A percentile compares a stretch with the other conserved stretches of the same genome.
Evolutionary conservation across 345 rosid species (phyloP).

Genomic region (Acer negundo): DNA sequence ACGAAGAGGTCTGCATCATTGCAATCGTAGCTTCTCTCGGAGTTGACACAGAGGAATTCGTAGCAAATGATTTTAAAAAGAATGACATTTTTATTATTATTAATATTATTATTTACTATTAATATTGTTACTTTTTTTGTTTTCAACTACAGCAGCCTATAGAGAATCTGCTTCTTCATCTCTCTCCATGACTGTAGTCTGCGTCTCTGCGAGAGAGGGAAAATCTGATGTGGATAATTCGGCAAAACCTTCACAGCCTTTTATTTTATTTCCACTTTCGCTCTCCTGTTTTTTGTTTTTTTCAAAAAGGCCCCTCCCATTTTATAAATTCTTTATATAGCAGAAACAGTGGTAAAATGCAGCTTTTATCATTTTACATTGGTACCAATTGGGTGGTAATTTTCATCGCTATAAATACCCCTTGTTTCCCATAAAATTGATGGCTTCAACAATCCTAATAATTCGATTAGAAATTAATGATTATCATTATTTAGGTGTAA

Average conservation of each 20-base stretch:
- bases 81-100: constrained; percentile 32
- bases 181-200: neutral
- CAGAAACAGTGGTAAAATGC: no score
- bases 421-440: neutral
- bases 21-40: constrained; percentile 60
- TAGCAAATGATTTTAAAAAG: constrained; percentile 52
- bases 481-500: no score
- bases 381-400: no score
- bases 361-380: no score
- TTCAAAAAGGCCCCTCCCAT: neutral
- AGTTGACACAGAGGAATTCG: constrained; percentile 42
- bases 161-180: constrained; percentile 12
- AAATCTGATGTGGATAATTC: constrained; percentile 24
- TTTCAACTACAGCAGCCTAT: neutral
- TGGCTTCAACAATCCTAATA: no score
- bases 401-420: neutral
- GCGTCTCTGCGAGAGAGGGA: neutral
- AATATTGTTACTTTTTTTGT: neutral
- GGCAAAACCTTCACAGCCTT: constrained; percentile 10
- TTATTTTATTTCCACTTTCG: neutral
- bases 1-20: constrained; percentile 67
- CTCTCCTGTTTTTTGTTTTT: neutral
- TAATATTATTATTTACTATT: neutral
- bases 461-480: no score
- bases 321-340: neutral